phyloP scores from a whole-genome alignment of 2,329 filamentous ascomycete species.

The Nemania abortiva region DNA sequence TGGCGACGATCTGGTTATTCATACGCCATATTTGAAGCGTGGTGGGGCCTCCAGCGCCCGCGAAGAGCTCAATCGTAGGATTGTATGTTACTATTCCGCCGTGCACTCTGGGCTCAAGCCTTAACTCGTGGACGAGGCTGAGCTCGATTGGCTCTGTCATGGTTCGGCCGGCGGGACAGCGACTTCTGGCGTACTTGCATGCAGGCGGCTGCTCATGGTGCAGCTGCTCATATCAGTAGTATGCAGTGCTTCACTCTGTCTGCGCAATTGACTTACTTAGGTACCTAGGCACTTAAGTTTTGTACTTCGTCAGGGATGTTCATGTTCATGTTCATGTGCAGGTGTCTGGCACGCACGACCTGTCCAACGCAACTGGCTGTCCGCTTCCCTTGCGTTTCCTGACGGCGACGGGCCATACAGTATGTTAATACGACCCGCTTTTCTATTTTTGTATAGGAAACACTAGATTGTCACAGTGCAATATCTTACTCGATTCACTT shows the following conservation, averaged over 20 bases:
- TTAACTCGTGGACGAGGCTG: conserved; percentile 67
- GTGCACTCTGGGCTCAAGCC: conserved; percentile 66
- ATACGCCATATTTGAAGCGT: conserved; percentile 82
- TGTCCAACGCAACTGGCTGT: neutral
- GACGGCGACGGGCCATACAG: conserved; percentile 11
- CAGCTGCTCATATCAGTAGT: conserved; percentile 13
- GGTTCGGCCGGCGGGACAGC: conserved; percentile 34
- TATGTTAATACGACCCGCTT: conserved; percentile 42
- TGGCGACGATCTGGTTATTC: conserved; percentile 75
- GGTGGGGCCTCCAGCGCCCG: conserved; percentile 75
- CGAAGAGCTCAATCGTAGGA: conserved; percentile 86
- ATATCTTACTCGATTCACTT: neutral
- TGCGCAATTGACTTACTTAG: neutral
- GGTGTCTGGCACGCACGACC: neutral
- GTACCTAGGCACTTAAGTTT: too few species aligned
- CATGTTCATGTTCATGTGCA: neutral
- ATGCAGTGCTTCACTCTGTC: neutral
- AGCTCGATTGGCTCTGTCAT: conserved; percentile 55
- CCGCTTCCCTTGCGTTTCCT: neutral
- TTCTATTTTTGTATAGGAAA: conserved; percentile 6
- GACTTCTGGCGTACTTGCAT: conserved; percentile 24
- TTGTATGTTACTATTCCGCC: conserved; percentile 77
- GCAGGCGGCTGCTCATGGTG: conserved; percentile 39
- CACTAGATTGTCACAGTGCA: neutral
- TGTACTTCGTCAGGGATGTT: neutral